Conservation (phyloP, 2,329 filamentous ascomycete species). For the Cladosporium austrohemisphaericum region DNA sequence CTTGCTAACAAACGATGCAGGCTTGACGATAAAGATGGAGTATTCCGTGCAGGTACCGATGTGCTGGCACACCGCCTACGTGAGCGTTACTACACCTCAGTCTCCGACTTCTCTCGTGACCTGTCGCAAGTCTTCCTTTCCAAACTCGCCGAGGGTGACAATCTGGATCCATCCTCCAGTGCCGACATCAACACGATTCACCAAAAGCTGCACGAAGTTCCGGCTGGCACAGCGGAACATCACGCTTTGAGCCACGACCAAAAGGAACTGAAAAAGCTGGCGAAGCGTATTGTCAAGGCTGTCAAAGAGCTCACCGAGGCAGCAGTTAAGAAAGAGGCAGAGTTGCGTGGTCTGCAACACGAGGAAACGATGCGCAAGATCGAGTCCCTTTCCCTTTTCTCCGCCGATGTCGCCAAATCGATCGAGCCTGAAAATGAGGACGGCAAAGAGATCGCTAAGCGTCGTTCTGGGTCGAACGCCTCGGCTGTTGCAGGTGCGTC, state of each 20-base stretch:
- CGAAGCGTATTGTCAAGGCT: slow-evolving; percentile 81
- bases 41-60: slow-evolving; percentile 54
- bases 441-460: slow-evolving; percentile 28
- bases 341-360: slow-evolving; percentile 66
- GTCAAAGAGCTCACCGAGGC: slow-evolving; percentile 74
- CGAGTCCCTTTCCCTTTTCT: slow-evolving; percentile 62
- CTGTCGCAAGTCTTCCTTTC: slow-evolving; percentile 49
- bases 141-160: slow-evolving; percentile 37
- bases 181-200: slow-evolving; percentile 39
- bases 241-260: slow-evolving; percentile 56
- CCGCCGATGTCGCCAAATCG: slow-evolving; percentile 38
- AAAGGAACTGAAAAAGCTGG: slow-evolving; percentile 77
- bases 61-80: slow-evolving; percentile 52
- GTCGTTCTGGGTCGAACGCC: slow-evolving; percentile 34
- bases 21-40: slow-evolving; percentile 54
- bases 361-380: slow-evolving; percentile 70
- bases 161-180: slow-evolving; percentile 21
- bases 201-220: slow-evolving; percentile 37
- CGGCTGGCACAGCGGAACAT: slow-evolving; percentile 37
- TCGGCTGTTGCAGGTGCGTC: slow-evolving; percentile 38
- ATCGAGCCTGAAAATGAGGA: slow-evolving; percentile 51
- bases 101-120: slow-evolving; percentile 58
- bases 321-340: slow-evolving; percentile 75
- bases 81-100: slow-evolving; percentile 57
- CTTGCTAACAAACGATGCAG: slow-evolving; percentile 46